A percentile compares a stretch with the other conserved stretches of the same genome.
These are phyloP conservation scores for Pleurostoma richardsiae DNA, from an alignment of 2,329 filamentous ascomycete genomes.

Conservation along the genomic window DNA sequence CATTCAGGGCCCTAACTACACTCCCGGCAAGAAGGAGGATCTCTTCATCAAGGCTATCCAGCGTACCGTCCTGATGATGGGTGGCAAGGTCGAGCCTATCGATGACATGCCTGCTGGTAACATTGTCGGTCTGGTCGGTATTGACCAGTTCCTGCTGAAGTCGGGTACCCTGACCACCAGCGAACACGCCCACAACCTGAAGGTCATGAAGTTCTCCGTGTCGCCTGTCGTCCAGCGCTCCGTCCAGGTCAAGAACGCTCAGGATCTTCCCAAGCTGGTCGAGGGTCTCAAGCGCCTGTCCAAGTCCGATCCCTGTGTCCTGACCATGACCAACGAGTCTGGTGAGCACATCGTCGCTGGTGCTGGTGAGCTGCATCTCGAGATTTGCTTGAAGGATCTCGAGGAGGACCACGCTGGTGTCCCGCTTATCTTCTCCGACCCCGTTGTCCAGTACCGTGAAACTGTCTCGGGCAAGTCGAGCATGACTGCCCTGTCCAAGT, in stretches of 20 bases:
- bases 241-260: slow-evolving; percentile 99
- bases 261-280: slow-evolving; percentile 98
- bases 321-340: slow-evolving; percentile 83
- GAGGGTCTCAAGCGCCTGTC: slow-evolving; percentile 99
- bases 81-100: slow-evolving; percentile 97
- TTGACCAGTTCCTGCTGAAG: slow-evolving; percentile 99
- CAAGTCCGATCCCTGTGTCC: slow-evolving; percentile 98
- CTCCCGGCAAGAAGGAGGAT: slow-evolving; percentile 96
- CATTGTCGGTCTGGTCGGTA: slow-evolving; percentile 98
- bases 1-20: slow-evolving; percentile 99
- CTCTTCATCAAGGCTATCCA: slow-evolving; percentile 99
- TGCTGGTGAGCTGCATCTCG: slow-evolving; percentile 98
- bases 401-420: slow-evolving; percentile 99
- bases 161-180: slow-evolving; percentile 97
- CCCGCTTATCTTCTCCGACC: slow-evolving; percentile 95
- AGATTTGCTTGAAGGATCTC: slow-evolving; percentile 99
- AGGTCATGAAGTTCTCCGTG: slow-evolving; percentile 99
- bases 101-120: slow-evolving; percentile 99
- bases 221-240: slow-evolving; percentile 97
- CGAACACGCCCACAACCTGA: slow-evolving; percentile 98
- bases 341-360: slow-evolving; percentile 99
- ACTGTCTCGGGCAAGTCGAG: slow-evolving; percentile 78
- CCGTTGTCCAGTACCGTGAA: slow-evolving; percentile 98
- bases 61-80: slow-evolving; percentile 99
- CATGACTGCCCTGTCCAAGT: slow-evolving; percentile 98